Conservation (phyloP, 257 asterid species). For the Penstemon eatonii region DNA sequence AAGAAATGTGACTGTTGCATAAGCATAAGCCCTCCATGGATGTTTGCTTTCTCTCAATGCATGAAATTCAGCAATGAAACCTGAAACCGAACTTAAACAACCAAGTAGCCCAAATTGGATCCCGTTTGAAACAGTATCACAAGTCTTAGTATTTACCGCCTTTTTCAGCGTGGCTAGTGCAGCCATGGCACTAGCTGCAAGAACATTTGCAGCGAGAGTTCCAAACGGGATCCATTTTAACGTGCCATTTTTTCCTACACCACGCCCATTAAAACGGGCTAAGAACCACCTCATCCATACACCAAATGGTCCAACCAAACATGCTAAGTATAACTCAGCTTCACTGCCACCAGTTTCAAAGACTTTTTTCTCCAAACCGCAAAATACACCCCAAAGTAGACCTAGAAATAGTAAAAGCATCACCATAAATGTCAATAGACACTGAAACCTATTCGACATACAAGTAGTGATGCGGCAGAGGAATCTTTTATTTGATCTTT, state of each 20-base stretch:
- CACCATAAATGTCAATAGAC: constrained; percentile 34
- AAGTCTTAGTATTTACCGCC: constrained; percentile 48
- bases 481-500: constrained; percentile 25
- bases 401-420: constrained; percentile 46
- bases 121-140: constrained; percentile 57
- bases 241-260: constrained; percentile 50
- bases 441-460: constrained; percentile 30
- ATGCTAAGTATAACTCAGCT: constrained; percentile 70
- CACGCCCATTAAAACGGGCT: constrained; percentile 82
- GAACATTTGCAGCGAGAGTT: constrained; percentile 82
- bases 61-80: constrained; percentile 77
- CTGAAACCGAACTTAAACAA: constrained; percentile 79
- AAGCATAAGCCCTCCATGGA: constrained; percentile 71
- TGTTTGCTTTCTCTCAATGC: constrained; percentile 65
- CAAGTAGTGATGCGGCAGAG: constrained; percentile 11
- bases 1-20: constrained; percentile 47
- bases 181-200: constrained; percentile 92
- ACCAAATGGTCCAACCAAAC: constrained; percentile 86
- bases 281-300: constrained; percentile 86
- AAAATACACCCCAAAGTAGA: constrained; percentile 53
- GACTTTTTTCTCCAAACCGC: constrained; percentile 37
- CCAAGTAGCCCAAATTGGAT: constrained; percentile 82
- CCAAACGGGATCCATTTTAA: constrained; percentile 90
- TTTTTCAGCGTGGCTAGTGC: constrained; percentile 68
- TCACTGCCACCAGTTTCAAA: constrained; percentile 45